A percentile compares a stretch with the other conserved stretches of the same genome.
phyloP scores from a whole-genome alignment of 345 rosid genomes.

The Euclidium syriacum region DNA sequence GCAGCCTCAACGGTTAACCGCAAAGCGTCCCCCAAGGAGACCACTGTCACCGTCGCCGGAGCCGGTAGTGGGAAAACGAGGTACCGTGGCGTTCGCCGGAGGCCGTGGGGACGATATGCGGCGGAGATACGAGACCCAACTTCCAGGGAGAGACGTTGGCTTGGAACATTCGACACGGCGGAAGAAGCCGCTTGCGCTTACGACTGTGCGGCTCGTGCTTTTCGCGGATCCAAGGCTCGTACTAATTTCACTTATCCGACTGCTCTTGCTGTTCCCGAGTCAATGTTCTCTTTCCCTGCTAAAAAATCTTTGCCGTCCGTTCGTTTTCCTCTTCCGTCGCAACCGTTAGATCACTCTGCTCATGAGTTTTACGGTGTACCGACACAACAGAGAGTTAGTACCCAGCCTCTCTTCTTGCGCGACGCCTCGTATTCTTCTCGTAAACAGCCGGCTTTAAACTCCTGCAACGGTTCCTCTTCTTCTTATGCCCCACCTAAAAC shows the following conservation, averaged over 20 bases:
- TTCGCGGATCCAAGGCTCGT: constrained; percentile 88
- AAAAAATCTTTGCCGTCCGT: constrained; percentile 31
- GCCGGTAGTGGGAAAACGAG: constrained; percentile 36
- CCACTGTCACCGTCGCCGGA: constrained; percentile 33
- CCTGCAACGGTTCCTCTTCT: neutral
- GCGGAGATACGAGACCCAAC: constrained; percentile 96
- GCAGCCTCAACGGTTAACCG: neutral
- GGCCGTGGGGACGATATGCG: constrained; percentile 99
- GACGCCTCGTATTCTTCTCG: constrained; percentile 40
- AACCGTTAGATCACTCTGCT: constrained; percentile 12
- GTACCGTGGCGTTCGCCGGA: constrained; percentile 92
- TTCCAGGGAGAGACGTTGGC: constrained; percentile 90
- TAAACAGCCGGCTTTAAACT: neutral
- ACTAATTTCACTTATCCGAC: constrained; percentile 77
- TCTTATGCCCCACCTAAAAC: neutral
- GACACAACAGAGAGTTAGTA: constrained; percentile 19
- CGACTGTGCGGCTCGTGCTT: constrained; percentile 83
- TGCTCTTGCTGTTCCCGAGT: constrained; percentile 20
- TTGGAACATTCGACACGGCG: constrained; percentile 98
- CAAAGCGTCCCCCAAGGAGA: constrained; percentile 32
- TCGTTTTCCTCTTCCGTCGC: neutral
- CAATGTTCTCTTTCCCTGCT: constrained; percentile 24
- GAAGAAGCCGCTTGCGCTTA: constrained; percentile 98
- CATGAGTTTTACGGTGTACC: constrained; percentile 12
- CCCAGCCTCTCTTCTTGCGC: constrained; percentile 43